Percentiles rank a stretch among this genome's conserved stretches.
These are phyloP conservation scores for Scytalidium sp. DNA, from an alignment of 2,329 filamentous ascomycete genomes.

Conservation along the genomic window DNA sequence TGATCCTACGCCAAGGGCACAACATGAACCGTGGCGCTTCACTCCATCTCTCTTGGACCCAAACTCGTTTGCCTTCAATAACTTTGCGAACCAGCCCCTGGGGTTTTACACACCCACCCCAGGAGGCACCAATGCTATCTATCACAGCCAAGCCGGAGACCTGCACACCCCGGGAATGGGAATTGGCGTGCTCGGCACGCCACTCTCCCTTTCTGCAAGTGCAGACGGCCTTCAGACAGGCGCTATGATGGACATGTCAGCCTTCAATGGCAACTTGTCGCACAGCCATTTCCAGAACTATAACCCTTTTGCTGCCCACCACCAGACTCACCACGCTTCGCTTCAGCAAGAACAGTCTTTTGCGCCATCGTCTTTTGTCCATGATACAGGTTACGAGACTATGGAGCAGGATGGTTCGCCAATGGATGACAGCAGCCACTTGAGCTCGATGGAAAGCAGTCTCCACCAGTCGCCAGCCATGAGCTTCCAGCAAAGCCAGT, in stretches of 20 bases:
- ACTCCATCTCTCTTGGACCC: slow-evolving; percentile 87
- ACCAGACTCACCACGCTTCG: slow-evolving; percentile 38
- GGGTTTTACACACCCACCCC: slow-evolving; percentile 89
- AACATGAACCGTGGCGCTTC: slow-evolving; percentile 81
- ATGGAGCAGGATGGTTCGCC: slow-evolving; percentile 74
- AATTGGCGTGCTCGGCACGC: slow-evolving; percentile 60
- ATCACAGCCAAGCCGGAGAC: slow-evolving; percentile 81
- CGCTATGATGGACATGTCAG: slow-evolving; percentile 60
- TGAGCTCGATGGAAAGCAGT: slow-evolving; percentile 55
- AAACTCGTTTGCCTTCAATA: slow-evolving; percentile 75
- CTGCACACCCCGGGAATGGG: slow-evolving; percentile 83
- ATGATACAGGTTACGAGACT: slow-evolving; percentile 76
- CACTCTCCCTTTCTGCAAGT: slow-evolving; percentile 73
- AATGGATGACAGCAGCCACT: slow-evolving; percentile 54
- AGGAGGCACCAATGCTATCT: slow-evolving; percentile 74
- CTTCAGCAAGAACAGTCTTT: slow-evolving; percentile 48
- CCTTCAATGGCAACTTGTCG: slow-evolving; percentile 54
- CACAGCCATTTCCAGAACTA: slow-evolving; percentile 64
- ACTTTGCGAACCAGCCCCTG: slow-evolving; percentile 74
- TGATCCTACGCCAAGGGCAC: slow-evolving; percentile 77
- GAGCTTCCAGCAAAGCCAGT: slow-evolving; percentile 51
- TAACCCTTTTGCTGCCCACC: slow-evolving; percentile 65
- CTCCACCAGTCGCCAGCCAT: slow-evolving; percentile 61
- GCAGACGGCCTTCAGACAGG: slow-evolving; percentile 61
- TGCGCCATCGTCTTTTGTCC: slow-evolving; percentile 76